phyloP scores from a whole-genome alignment of 2,329 filamentous ascomycete species.

The Cladosporium sp. region DNA sequence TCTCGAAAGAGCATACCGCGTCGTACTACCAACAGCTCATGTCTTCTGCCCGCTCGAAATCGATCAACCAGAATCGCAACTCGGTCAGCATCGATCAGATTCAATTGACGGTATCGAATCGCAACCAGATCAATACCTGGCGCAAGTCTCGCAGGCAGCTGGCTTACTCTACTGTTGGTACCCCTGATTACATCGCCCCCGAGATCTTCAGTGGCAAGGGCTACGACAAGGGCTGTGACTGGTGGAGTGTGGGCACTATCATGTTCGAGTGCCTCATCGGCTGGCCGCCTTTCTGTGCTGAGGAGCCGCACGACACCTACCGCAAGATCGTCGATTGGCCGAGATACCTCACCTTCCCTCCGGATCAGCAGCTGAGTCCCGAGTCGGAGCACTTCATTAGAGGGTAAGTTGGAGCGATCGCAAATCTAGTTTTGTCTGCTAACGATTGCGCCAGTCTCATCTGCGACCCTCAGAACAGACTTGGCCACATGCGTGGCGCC shows the following conservation, averaged over 20 bases:
- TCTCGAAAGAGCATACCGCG: conserved; percentile 96
- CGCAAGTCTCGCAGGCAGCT: conserved; percentile 89
- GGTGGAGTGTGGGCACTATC: conserved; percentile 98
- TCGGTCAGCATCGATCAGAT: conserved; percentile 97
- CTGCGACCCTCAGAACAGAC: conserved; percentile 85
- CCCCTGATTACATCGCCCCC: conserved; percentile 95
- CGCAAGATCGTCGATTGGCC: conserved; percentile 99
- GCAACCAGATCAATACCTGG: conserved; percentile 98
- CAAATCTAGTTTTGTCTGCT: not conserved
- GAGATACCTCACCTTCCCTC: conserved; percentile 90
- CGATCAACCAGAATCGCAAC: conserved; percentile 62
- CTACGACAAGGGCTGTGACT: conserved; percentile 95
- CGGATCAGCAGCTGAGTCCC: conserved; percentile 79
- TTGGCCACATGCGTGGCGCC: conserved; percentile 74
- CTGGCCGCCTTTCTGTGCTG: conserved; percentile 98
- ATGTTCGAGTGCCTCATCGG: conserved; percentile 99
- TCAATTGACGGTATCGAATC: conserved; percentile 95
- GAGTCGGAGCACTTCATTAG: conserved; percentile 90
- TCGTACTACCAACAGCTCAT: conserved; percentile 97
- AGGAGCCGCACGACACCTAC: conserved; percentile 96
- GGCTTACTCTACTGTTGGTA: conserved; percentile 97
- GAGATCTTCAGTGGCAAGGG: conserved; percentile 97
- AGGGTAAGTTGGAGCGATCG: conserved; percentile 56
- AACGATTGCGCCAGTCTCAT: conserved; percentile 59
- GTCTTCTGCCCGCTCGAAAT: conserved; percentile 47